Conservation (phyloP, 495 filamentous ascomycete species). For the Talaromyces ruber region DNA sequence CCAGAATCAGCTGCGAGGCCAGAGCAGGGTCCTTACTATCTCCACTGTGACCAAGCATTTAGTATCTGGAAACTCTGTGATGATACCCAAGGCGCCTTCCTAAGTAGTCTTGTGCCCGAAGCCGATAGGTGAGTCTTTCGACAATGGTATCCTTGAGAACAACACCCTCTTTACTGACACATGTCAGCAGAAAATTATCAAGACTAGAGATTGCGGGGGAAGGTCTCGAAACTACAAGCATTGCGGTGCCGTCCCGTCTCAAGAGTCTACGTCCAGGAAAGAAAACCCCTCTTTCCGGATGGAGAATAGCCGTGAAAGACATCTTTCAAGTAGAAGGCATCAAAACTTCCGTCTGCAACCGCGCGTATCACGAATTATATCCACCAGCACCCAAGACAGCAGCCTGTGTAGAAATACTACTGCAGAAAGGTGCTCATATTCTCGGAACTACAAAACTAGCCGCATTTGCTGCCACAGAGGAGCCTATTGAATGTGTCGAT, state of each 20-base stretch:
- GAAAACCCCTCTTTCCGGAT: background rate
- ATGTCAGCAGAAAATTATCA: background rate
- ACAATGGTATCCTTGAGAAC: background rate
- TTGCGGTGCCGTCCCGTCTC: background rate
- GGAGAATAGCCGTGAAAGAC: background rate
- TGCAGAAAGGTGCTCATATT: background rate
- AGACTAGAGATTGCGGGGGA: background rate
- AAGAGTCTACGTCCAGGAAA: background rate
- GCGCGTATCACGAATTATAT: background rate
- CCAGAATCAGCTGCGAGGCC: background rate
- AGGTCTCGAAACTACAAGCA: background rate
- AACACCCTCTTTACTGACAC: background rate
- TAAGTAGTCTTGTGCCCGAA: background rate
- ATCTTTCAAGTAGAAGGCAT: background rate
- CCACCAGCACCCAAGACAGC: background rate
- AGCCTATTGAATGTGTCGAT: constrained; percentile 14
- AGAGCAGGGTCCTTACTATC: background rate
- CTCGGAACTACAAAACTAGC: background rate
- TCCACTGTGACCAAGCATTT: background rate
- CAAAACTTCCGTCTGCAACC: background rate
- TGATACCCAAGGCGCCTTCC: background rate
- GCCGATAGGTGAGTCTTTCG: background rate
- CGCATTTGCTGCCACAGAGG: background rate
- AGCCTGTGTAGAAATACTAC: background rate
- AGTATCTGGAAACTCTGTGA: background rate